Percentiles rank a stretch among this genome's conserved stretches.
phyloP scores from a whole-genome alignment of 805 yeast species.

The Wickerhamiella shivajii region DNA sequence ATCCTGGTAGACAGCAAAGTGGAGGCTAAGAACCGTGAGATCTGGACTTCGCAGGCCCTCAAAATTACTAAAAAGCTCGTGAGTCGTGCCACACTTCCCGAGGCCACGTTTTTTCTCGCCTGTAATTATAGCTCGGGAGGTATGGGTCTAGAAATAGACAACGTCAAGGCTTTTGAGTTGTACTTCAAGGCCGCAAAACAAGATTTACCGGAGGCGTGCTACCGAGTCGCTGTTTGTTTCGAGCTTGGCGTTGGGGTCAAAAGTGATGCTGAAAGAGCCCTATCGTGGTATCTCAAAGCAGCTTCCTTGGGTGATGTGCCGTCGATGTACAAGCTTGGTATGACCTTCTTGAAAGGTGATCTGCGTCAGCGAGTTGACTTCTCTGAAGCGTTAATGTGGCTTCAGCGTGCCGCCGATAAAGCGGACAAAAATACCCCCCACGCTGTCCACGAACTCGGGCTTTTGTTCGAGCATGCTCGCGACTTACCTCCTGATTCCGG shows the following conservation, averaged over 20 bases:
- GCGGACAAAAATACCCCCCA: constrained; percentile 37
- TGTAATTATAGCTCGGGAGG: constrained; percentile 40
- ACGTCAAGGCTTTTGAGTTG: constrained; percentile 43
- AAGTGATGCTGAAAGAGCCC: constrained; percentile 32
- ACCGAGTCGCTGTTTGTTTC: constrained; percentile 54
- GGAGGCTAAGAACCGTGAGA: constrained; percentile 37
- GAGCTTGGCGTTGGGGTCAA: constrained; percentile 49
- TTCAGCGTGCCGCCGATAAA: constrained; percentile 33
- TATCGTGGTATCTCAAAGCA: constrained; percentile 41
- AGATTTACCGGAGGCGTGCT: constrained; percentile 46
- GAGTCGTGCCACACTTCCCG: constrained; percentile 31
- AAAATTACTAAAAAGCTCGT: constrained; percentile 45
- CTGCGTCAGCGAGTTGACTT: constrained; percentile 29
- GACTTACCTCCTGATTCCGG: constrained; percentile 10
- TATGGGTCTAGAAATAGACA: constrained; percentile 39
- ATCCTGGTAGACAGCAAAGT: constrained; percentile 30
- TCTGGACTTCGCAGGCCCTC: constrained; percentile 41
- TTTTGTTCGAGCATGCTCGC: constrained; percentile 28
- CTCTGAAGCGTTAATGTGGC: constrained; percentile 36
- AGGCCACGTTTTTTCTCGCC: constrained; percentile 46
- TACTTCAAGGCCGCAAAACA: constrained; percentile 45
- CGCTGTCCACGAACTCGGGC: constrained; percentile 43
- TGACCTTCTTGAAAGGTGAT: constrained; percentile 40
- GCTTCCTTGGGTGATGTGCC: constrained; percentile 47
- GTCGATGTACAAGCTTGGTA: constrained; percentile 63